Conservation (phyloP, 352 stramenopile genomes). For the Globisporangium camurandrum region DNA sequence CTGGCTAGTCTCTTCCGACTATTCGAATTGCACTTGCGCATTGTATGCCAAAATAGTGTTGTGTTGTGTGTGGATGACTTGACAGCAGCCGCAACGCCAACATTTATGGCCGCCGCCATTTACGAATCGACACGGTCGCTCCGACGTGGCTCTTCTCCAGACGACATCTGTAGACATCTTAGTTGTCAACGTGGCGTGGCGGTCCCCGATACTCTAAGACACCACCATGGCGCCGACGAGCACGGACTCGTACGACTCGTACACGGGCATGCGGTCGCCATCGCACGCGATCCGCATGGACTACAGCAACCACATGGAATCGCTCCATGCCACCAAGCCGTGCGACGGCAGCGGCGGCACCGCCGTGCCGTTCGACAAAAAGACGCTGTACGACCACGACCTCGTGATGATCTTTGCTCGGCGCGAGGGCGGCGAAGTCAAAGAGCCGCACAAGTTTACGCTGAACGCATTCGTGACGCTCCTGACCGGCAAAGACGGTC, state of each 20-base stretch:
- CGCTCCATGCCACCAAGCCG: conserved; percentile 1
- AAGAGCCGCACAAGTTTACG: conserved; percentile 61
- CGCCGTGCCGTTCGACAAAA: conserved; percentile 6
- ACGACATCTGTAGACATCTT: background rate
- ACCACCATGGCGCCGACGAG: background rate
- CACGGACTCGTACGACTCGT: conserved; percentile 14
- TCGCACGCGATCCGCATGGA: conserved; percentile 29
- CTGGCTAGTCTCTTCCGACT: no score
- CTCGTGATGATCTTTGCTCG: conserved; percentile 78
- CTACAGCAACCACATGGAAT: conserved; percentile 32
- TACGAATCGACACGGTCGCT: background rate
- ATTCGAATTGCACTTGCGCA: no score
- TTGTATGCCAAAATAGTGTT: no score
- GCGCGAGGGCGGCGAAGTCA: conserved; percentile 51
- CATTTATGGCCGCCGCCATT: background rate
- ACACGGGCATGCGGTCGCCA: conserved; percentile 33
- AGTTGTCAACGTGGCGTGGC: no score
- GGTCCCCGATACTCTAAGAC: no score
- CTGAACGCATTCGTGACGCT: conserved; percentile 51
- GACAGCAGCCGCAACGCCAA: no score
- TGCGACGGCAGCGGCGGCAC: background rate
- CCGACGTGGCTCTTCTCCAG: background rate
- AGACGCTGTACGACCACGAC: conserved; percentile 66
- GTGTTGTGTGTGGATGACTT: no score
- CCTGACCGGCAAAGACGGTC: conserved; percentile 60